Evolutionary conservation across 139 green algal genomes (phyloP).

Genomic region (Dunaliella primolecta): DNA sequence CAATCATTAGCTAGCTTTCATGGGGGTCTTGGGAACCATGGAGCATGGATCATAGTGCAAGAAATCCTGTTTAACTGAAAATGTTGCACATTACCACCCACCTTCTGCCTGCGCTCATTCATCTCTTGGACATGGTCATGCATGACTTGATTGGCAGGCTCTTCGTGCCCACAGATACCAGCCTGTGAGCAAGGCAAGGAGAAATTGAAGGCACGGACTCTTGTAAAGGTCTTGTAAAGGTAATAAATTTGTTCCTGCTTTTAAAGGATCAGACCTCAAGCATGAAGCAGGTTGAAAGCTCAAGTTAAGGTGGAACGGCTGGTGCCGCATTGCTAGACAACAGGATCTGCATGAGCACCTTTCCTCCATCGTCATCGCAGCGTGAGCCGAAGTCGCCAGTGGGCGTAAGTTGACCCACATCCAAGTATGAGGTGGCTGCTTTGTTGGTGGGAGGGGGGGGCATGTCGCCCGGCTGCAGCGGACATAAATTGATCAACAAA

Average conservation of each 20-base stretch:
- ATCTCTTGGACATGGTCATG: not conserved
- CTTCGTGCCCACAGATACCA: not conserved
- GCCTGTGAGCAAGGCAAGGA: not conserved
- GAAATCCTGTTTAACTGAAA: too few species aligned
- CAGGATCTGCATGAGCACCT: not conserved
- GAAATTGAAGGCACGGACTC: not conserved
- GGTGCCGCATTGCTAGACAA: not conserved
- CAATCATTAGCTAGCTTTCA: too few species aligned
- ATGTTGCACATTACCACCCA: too few species aligned
- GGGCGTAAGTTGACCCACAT: not conserved
- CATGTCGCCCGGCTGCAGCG: not conserved
- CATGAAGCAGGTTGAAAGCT: not conserved
- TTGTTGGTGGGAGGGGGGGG: not conserved
- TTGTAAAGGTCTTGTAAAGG: not conserved
- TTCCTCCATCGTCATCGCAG: not conserved
- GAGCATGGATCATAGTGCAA: too few species aligned
- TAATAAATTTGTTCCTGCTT: not conserved
- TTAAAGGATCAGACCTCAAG: not conserved
- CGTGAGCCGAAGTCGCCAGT: not conserved
- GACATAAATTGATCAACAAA: too few species aligned
- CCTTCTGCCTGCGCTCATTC: not conserved
- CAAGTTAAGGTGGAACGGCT: not conserved
- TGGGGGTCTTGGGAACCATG: too few species aligned
- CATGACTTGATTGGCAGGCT: not conserved
- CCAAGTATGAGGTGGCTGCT: not conserved